A percentile compares a stretch with the other conserved stretches of the same genome.
phyloP scores from a whole-genome alignment of 805 yeast genomes.

The Sugiyamaella boreocaroliniensis region DNA sequence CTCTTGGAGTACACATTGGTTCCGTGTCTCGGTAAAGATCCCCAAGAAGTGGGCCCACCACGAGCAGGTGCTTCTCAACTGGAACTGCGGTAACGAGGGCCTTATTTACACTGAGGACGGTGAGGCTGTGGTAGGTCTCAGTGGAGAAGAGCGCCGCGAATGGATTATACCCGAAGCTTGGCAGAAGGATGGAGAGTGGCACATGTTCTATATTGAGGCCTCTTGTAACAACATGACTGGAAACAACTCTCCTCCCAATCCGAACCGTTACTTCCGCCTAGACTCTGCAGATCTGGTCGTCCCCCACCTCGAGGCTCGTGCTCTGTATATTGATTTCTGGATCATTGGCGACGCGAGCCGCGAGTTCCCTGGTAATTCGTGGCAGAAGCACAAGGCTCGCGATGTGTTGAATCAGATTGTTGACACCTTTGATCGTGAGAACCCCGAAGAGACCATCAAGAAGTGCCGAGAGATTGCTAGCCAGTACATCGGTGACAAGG shows the following conservation, averaged over 20 bases:
- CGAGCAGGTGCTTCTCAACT: constrained; percentile 58
- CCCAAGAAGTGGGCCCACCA: constrained; percentile 46
- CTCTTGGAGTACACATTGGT: constrained; percentile 97
- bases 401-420: constrained; percentile 75
- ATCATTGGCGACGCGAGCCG: constrained; percentile 87
- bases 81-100: constrained; percentile 87
- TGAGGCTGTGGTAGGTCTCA: constrained; percentile 71
- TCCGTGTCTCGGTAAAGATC: constrained; percentile 56
- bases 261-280: constrained; percentile 63
- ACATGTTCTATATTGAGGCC: constrained; percentile 74
- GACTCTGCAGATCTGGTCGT: constrained; percentile 68
- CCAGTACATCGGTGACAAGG: constrained; percentile 55
- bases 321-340: constrained; percentile 75
- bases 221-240: constrained; percentile 96
- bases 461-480: constrained; percentile 62
- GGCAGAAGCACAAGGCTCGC: constrained; percentile 81
- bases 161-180: constrained; percentile 58
- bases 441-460: constrained; percentile 45
- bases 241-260: constrained; percentile 56
- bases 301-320: constrained; percentile 76
- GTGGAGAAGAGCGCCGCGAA: constrained; percentile 75
- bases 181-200: constrained; percentile 42
- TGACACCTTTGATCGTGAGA: constrained; percentile 71
- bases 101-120: constrained; percentile 65
- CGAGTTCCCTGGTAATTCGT: constrained; percentile 64